Percentiles rank a stretch among this genome's conserved stretches.
phyloP scores from a whole-genome alignment of 768 basidiomycete genomes.

The Pulveroboletus sp. region DNA sequence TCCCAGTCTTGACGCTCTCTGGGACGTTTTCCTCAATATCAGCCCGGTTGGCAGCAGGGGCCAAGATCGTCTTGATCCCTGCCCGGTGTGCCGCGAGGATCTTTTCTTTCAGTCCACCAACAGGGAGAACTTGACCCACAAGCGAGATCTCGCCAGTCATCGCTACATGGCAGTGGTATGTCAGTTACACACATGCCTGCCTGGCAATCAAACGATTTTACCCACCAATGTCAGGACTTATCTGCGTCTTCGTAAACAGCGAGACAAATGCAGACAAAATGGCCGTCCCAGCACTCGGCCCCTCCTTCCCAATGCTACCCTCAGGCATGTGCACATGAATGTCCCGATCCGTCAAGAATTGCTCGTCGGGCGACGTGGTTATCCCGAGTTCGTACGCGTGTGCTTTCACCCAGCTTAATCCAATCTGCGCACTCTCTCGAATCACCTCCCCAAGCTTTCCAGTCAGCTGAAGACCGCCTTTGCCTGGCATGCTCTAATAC shows the following conservation, averaged over 20 bases:
- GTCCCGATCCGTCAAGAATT: constrained; percentile 81
- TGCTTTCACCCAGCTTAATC: constrained; percentile 86
- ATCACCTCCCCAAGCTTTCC: constrained; percentile 99
- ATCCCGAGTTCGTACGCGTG: constrained; percentile 89
- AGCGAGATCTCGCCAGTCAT: constrained; percentile 99
- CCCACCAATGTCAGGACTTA: constrained; percentile 86
- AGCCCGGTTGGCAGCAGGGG: constrained; percentile 81
- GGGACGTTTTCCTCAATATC: constrained; percentile 99
- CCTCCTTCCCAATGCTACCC: constrained; percentile 90
- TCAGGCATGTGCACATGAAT: constrained; percentile 98
- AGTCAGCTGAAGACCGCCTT: constrained; percentile 86
- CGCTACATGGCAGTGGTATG: constrained; percentile 41
- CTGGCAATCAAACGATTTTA: not conserved
- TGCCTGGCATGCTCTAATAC: constrained; percentile 88
- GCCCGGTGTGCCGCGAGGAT: constrained; percentile 96
- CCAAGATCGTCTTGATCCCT: constrained; percentile 88
- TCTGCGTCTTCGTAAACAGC: constrained; percentile 79
- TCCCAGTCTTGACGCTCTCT: constrained; percentile 91
- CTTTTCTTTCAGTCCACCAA: constrained; percentile 95
- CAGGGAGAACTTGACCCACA: constrained; percentile 92
- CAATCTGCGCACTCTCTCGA: constrained; percentile 93
- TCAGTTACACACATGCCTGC: not conserved
- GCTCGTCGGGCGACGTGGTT: constrained; percentile 62
- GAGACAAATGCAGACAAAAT: constrained; percentile 88
- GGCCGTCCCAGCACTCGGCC: constrained; percentile 94